Conservation (phyloP, 495 filamentous ascomycete genomes). For the Daldinia childiae region DNA sequence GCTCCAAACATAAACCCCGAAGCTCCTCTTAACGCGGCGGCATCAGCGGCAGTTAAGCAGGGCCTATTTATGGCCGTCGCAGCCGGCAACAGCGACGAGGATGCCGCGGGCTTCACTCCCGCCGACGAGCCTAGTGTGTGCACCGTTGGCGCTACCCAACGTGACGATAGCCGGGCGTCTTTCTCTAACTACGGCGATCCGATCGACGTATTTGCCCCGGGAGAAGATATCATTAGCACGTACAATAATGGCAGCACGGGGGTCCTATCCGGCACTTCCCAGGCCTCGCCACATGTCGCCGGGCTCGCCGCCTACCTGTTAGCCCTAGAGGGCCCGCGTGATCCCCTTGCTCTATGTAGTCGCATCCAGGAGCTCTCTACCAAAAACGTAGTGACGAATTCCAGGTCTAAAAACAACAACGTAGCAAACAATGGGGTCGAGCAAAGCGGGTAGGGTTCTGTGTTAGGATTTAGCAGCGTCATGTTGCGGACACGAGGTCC, state of each 20-base stretch:
- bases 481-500: not conserved
- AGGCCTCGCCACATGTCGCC: conserved; percentile 62
- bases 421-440: conserved; percentile 47
- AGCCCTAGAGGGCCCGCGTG: conserved; percentile 43
- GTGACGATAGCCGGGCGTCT: conserved; percentile 51
- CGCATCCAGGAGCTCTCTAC: conserved; percentile 50
- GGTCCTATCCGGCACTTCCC: conserved; percentile 61
- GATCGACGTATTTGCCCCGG: conserved; percentile 59
- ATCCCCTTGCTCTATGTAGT: conserved; percentile 42
- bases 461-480: not conserved
- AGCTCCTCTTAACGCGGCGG: conserved; percentile 56
- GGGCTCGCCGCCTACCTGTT: conserved; percentile 62
- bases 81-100: conserved; percentile 51
- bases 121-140: conserved; percentile 61
- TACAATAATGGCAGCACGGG: conserved; percentile 49
- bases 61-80: conserved; percentile 59
- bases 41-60: conserved; percentile 49
- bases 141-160: conserved; percentile 60
- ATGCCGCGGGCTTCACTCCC: conserved; percentile 52
- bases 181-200: conserved; percentile 65
- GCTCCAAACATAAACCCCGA: conserved; percentile 42
- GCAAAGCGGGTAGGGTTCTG: not conserved
- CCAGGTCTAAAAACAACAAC: conserved; percentile 37
- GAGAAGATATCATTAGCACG: conserved; percentile 51
- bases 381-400: conserved; percentile 34